phyloP scores from a whole-genome alignment of 2,329 filamentous ascomycete species.

The Dothideomycetidae sp. region DNA sequence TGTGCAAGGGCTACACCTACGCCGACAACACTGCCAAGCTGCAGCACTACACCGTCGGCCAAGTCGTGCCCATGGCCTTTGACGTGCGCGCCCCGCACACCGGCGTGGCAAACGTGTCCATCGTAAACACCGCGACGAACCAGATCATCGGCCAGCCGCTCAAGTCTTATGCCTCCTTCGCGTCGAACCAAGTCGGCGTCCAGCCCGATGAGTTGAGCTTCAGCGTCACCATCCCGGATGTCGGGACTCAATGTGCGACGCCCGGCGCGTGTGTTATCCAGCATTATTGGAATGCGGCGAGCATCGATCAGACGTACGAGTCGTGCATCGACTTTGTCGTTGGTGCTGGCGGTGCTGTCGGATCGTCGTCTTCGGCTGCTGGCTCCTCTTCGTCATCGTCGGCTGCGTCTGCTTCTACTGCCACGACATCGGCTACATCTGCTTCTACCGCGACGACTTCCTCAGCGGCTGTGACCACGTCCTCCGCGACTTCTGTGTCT shows the following conservation, averaged over 20 bases:
- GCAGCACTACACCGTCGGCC: slow-evolving; percentile 37
- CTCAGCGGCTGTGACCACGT: slow-evolving; percentile 5
- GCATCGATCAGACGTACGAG: slow-evolving; percentile 47
- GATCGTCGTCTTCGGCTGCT: slow-evolving; percentile 2
- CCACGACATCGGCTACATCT: slow-evolving; percentile 1
- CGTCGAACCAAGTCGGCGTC: slow-evolving; percentile 31
- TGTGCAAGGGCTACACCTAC: slow-evolving; percentile 46
- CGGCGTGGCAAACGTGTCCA: slow-evolving; percentile 43
- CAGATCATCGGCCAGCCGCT: slow-evolving; percentile 38
- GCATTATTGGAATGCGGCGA: slow-evolving; percentile 47
- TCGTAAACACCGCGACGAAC: slow-evolving; percentile 41
- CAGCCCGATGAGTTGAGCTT: slow-evolving; percentile 35
- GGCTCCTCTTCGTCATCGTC: slow-evolving; percentile 6
- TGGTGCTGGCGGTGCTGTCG: slow-evolving; percentile 15
- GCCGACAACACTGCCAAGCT: slow-evolving; percentile 41
- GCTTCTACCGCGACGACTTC: slow-evolving; percentile 12
- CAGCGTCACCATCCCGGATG: slow-evolving; percentile 40
- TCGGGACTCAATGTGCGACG: slow-evolving; percentile 32
- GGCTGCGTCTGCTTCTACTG: slow-evolving; percentile 8
- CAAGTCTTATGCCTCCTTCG: slow-evolving; percentile 43
- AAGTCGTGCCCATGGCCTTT: slow-evolving; percentile 32
- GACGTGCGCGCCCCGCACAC: slow-evolving; percentile 40
- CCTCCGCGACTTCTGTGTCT: too few relatives aligned
- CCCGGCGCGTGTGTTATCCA: slow-evolving; percentile 43
- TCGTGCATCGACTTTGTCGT: slow-evolving; percentile 46